Base-by-base conservation (phyloP, 2,329 filamentous ascomycete species). In the Orbilia blumenaviensis region DNA sequence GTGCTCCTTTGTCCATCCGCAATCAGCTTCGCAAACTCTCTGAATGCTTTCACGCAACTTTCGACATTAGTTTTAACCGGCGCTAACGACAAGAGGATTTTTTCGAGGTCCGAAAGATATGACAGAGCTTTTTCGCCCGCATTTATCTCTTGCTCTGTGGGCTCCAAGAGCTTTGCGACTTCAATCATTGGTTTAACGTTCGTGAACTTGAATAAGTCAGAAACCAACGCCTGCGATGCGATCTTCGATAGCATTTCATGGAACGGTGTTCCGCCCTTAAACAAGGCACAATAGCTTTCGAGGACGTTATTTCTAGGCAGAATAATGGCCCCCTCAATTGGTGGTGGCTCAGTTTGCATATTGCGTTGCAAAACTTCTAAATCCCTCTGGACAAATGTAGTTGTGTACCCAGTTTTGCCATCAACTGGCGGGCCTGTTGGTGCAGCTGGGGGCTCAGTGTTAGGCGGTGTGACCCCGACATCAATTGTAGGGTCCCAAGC, bases 211-310 rank as follows among this genome's bases (percentile, higher is more conserved):
- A 93, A 98, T 0, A 87, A 86, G 0, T 86, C 83, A 63, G 90
- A 88, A 8, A 91, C 84, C 27, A 86, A 84, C 1, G 89, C 87
- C 7, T 94, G 86, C 67, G 93, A 90, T 77, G 91, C 86, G 56
- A 98, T 85, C 1, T 91, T 91, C 77, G 90, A 85, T 67, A 98
- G 83, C 73, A 98, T 89, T 81, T 93, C 97, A 78, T 89, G 91
- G 79, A 98, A 91, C 0, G 94, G 92, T 0, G 92, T 94, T 4
- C 88, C 87, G 0, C 89, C 87, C 0, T 94, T 92, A 80, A 97
- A 97, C 81, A 94, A 95, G 1, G 88, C 87, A 0, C 91, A 87
- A 81, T 98, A 95, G 6, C 88, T 87, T 81, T 95, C 89, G 34
- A 97, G 85, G 1, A 93, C 86, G 25, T 86, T 82, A 0, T 88